Base-by-base conservation (phyloP, 73 alveolate genomes). In the Effrenium voratum region DNA sequence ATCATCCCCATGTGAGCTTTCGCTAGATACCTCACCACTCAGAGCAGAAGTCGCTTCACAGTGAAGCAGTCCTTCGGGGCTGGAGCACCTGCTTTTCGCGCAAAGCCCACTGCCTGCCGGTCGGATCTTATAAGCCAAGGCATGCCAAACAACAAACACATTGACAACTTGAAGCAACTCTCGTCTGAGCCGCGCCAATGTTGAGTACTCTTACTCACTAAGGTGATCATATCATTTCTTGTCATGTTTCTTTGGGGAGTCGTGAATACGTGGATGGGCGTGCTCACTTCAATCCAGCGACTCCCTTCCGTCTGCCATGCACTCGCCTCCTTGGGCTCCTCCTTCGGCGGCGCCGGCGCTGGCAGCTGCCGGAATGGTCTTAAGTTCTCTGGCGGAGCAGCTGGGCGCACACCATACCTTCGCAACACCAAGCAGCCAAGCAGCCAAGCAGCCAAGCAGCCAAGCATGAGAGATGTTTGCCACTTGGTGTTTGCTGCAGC, bases 71-170 rank as follows among this genome's bases (percentile, higher is more conserved):
- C n/a, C n/a, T n/a, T 8, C 47, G 95, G 95, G 12, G 95, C 86
- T 30, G 95, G 95, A 66, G 95, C 95, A 66, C 95, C 66, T 13
- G 95, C 95, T 66, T 88, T 88, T 50, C 81, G 80, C 34, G 95
- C 95, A 63, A 60, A 88, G 68, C 95, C 95, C 10, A 88, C 72
- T 32, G 70, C 95, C 95, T 88, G 45, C n/a, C 16, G 4, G 45
- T n/a, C n/a, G n/a, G n/a, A n/a, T n/a, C n/a, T n/a, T n/a, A n/a
- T n/a, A n/a, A n/a, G n/a, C n/a, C n/a, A n/a, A n/a, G n/a, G n/a
- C n/a, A n/a, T n/a, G n/a, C n/a, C n/a, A n/a, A n/a, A n/a, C n/a
- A n/a, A n/a, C n/a, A n/a, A n/a, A n/a, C n/a, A n/a, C n/a, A n/a
- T n/a, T n/a, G n/a, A n/a, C n/a, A n/a, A n/a, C n/a, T n/a, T n/a